Conservation (phyloP, 352 stramenopile species). For the Globisporangium heterothallicum region DNA sequence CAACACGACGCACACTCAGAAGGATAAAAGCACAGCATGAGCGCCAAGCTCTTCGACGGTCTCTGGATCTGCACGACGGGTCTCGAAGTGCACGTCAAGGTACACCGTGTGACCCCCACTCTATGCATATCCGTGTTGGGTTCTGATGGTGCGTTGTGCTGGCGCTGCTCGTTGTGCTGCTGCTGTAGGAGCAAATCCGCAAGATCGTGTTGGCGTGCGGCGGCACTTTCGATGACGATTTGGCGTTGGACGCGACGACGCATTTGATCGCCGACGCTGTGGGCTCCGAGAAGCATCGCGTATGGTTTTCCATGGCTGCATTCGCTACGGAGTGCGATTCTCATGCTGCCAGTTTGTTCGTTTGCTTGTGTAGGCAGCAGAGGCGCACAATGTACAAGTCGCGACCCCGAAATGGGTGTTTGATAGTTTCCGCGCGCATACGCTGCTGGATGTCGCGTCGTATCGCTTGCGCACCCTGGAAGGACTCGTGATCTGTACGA, state of each 20-base stretch:
- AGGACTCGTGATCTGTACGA: conserved; percentile 61
- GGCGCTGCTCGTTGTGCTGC: background rate
- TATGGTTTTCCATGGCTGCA: conserved; percentile 16
- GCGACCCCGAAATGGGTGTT: conserved; percentile 58
- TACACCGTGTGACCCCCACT: conserved; percentile 12
- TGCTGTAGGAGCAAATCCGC: conserved; percentile 57
- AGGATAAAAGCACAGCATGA: too few relatives aligned
- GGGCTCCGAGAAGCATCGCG: conserved; percentile 57
- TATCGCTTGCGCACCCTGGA: conserved; percentile 45
- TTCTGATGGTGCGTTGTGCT: background rate
- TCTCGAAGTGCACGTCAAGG: conserved; percentile 46
- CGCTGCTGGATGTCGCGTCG: conserved; percentile 27
- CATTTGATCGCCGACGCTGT: conserved; percentile 61
- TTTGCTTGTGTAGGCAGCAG: conserved; percentile 27
- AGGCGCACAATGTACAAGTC: conserved; percentile 34
- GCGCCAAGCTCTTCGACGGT: conserved; percentile 33
- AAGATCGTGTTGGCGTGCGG: conserved; percentile 60
- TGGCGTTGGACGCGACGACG: conserved; percentile 38
- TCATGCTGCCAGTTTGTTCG: background rate
- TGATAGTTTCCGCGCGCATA: conserved; percentile 47
- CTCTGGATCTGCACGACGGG: conserved; percentile 52
- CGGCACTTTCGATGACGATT: conserved; percentile 50
- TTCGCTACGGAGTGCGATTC: background rate
- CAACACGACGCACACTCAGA: too few relatives aligned
- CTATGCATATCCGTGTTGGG: too few relatives aligned